Percentiles rank a stretch among this genome's conserved stretches.
Evolutionary conservation across 352 stramenopile genomes (phyloP).

Genomic region (Blastocystis sp.): DNA sequence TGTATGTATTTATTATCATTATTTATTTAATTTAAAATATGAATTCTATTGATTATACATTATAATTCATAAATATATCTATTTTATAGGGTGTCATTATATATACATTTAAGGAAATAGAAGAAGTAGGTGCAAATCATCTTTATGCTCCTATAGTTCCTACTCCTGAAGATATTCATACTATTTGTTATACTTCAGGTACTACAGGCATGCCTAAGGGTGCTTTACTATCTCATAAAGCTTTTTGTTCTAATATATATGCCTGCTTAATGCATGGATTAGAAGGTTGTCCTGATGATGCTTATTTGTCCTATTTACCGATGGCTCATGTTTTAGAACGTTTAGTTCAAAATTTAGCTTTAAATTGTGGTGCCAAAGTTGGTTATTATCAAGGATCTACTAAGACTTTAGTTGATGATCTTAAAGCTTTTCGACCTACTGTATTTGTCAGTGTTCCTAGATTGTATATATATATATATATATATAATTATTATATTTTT

Average conservation of each 20-base stretch:
- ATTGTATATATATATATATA: constrained; percentile 63
- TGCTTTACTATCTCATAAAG: constrained; percentile 73
- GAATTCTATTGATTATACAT: not conserved
- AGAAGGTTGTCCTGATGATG: constrained; percentile 39
- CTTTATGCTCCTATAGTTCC: constrained; percentile 51
- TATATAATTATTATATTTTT: too few species aligned
- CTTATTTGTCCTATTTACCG: constrained; percentile 40
- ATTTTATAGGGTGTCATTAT: not conserved
- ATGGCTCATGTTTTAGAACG: constrained; percentile 41
- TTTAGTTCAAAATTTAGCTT: constrained; percentile 41
- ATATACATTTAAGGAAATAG: not conserved
- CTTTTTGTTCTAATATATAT: constrained; percentile 49
- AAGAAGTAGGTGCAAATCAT: constrained; percentile 43
- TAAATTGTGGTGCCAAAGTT: constrained; percentile 37
- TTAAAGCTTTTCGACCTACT: constrained; percentile 65
- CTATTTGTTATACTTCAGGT: constrained; percentile 76
- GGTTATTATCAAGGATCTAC: constrained; percentile 46
- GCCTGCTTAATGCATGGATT: constrained; percentile 31
- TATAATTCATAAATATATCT: not conserved
- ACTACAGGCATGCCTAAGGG: constrained; percentile 85
- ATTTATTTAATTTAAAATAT: too few species aligned
- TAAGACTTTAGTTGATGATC: constrained; percentile 74
- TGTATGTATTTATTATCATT: too few species aligned
- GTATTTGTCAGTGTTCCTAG: constrained; percentile 70
- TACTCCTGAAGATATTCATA: constrained; percentile 60